A percentile compares a stretch with the other conserved stretches of the same genome.
phyloP scores from a whole-genome alignment of 2,329 filamentous ascomycete genomes.

The Cladosporium austrohemisphaericum region DNA sequence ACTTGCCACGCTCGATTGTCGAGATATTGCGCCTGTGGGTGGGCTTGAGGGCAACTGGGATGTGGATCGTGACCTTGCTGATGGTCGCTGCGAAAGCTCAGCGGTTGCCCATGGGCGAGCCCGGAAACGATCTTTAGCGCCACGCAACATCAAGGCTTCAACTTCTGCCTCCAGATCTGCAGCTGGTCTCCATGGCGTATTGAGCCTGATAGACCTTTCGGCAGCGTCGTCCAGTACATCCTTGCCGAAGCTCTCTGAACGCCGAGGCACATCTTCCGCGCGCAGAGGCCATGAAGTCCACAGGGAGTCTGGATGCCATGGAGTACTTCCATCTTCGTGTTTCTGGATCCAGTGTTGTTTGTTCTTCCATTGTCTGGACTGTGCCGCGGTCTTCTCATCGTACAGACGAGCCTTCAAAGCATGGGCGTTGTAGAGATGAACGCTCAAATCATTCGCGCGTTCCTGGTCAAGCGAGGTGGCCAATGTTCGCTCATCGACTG shows the following conservation, averaged over 20 bases:
- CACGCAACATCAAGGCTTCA: slow-evolving; percentile 60
- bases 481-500: slow-evolving; percentile 60
- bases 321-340: slow-evolving; percentile 30
- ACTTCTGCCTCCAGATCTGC: slow-evolving; percentile 66
- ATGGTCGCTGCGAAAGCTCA: not conserved
- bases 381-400: slow-evolving; percentile 10
- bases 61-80: not conserved
- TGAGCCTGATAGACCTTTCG: slow-evolving; percentile 17
- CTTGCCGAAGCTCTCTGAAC: slow-evolving; percentile 47
- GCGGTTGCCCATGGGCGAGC: not conserved
- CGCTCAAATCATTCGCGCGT: slow-evolving; percentile 62
- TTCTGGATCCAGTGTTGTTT: slow-evolving; percentile 39
- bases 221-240: slow-evolving; percentile 25
- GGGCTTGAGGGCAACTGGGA: slow-evolving; percentile 4
- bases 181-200: slow-evolving; percentile 47
- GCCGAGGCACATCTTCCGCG: slow-evolving; percentile 57
- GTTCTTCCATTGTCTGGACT: slow-evolving; percentile 35
- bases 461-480: slow-evolving; percentile 61
- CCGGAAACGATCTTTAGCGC: slow-evolving; percentile 60
- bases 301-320: slow-evolving; percentile 47
- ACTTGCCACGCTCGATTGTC: slow-evolving; percentile 7
- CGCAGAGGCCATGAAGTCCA: slow-evolving; percentile 88
- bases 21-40: not conserved
- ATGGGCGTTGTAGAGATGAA: slow-evolving; percentile 77
- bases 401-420: slow-evolving; percentile 56